Percentiles rank a stretch among this genome's conserved stretches.
These are phyloP conservation scores for Ganoderma lingzhi DNA, from an alignment of 1,284 basidiomycete genomes.

Conservation along the genomic window DNA sequence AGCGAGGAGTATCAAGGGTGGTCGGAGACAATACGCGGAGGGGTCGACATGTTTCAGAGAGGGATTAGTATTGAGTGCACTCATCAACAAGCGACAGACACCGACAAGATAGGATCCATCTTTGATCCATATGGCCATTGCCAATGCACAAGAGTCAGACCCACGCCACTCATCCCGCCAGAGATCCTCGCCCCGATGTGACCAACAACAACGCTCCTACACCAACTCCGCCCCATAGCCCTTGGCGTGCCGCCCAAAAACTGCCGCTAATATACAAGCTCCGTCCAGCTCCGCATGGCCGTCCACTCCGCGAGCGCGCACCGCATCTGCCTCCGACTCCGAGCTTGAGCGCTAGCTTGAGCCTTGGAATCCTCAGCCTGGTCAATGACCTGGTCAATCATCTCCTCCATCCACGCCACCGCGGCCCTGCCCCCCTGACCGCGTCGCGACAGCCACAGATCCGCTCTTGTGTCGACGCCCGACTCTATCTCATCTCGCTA, in stretches of 20 bases:
- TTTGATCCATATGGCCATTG: no score
- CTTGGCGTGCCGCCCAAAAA: constrained; percentile 23
- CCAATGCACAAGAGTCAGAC: neutral
- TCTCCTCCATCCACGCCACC: neutral
- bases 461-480: neutral
- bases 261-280: neutral
- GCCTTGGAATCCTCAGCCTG: no score
- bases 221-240: constrained; percentile 6
- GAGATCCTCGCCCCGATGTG: neutral
- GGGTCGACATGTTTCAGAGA: constrained; percentile 22
- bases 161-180: neutral
- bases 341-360: neutral
- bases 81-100: constrained; percentile 3
- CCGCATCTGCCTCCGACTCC: neutral
- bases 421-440: neutral
- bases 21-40: constrained; percentile 25
- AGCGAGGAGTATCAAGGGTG: constrained; percentile 20
- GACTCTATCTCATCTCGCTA: constrained; percentile 10
- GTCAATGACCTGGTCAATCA: neutral
- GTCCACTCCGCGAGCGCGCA: constrained; percentile 24
- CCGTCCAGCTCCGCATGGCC: constrained; percentile 25
- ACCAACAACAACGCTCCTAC: neutral
- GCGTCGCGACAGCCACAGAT: constrained; percentile 1
- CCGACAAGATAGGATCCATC: neutral
- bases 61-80: neutral